Base-by-base conservation (phyloP, 75 land plant genomes). In the Selaginella moellendorffii region DNA sequence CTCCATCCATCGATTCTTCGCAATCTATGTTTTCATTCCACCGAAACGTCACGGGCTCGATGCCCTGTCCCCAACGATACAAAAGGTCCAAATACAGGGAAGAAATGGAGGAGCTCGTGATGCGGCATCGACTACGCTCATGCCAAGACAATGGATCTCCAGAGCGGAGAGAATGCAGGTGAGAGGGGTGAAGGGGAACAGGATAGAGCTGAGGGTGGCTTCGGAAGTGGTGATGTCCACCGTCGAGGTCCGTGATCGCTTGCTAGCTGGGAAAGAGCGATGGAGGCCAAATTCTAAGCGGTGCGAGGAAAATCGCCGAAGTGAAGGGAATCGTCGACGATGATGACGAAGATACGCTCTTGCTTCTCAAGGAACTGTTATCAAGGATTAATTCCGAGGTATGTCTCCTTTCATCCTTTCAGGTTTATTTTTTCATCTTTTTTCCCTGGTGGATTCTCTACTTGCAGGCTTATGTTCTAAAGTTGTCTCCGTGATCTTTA, bases 121-220 rank as follows among this genome's bases (percentile, higher is more conserved):
- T 5, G 46, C 46, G 46, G 46, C 46, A 14, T 36, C 10, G 14
- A 36, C 46, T n/a, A n/a, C n/a, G n/a, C n/a, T n/a, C n/a, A n/a
- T n/a, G 46, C 46, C 46, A 36, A 76, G 26, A 65, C 86, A 27
- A 29, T 81, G 0, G 95, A 93, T 70, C 85, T 93, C 67, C 95
- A 76, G 76, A 65, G 69, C 83, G 74, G 77, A 78, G 52, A 77
- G 83, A 58, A 76, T 93, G 31, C 70, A 82, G 23, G 17, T 70
- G 17, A 81, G 80, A 5, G 14, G 5, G 46, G 46, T 36, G 46
- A 36, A 36, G 14, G 5, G 10, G 5, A 36, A 5, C 10, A 5
- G 46, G 46, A 36, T 5, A 5, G 46, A 36, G 46, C 14, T 36
- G 5, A 36, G 10, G 10, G 46, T 36, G 46, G 46, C 46, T 36